Evolutionary conservation across 768 basidiomycete species (phyloP).

Genomic region (Pisolithus albus): DNA sequence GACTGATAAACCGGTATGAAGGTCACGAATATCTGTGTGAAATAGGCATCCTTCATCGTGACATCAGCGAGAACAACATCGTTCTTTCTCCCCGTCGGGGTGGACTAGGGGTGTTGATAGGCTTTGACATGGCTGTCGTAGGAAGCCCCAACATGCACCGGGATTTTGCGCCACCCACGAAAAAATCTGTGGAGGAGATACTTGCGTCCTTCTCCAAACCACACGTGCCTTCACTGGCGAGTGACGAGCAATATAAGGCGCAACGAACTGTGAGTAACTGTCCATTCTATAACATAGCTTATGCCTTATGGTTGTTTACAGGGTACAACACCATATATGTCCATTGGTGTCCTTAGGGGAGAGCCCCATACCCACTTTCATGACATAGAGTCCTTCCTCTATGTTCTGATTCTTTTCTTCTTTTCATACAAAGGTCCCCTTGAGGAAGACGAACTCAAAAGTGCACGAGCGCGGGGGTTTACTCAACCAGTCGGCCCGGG

Average conservation of each 20-base stretch:
- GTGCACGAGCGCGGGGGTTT: conserved; percentile 1
- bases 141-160: neutral
- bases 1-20: conserved; percentile 1
- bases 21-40: conserved; percentile 12
- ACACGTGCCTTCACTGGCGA: neutral
- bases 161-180: neutral
- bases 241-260: neutral
- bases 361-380: conserved; percentile 4
- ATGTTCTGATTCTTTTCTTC: conserved; percentile 11
- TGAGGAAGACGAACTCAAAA: neutral
- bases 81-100: conserved; percentile 16
- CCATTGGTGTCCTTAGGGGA: conserved; percentile 4
- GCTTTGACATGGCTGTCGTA: too few species aligned
- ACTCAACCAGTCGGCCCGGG: neutral
- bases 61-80: conserved; percentile 31
- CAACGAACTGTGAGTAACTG: conserved; percentile 1
- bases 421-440: conserved; percentile 7
- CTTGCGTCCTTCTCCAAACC: too few species aligned
- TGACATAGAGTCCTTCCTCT: conserved; percentile 14
- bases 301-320: neutral
- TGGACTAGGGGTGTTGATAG: conserved; percentile 21
- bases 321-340: conserved; percentile 11
- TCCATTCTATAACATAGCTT: neutral
- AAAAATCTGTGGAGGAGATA: too few species aligned
- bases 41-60: conserved; percentile 24